These are phyloP conservation scores for Dionaea muscipula DNA, from an alignment of 179 eudicot species.

Conservation along the genomic window DNA sequence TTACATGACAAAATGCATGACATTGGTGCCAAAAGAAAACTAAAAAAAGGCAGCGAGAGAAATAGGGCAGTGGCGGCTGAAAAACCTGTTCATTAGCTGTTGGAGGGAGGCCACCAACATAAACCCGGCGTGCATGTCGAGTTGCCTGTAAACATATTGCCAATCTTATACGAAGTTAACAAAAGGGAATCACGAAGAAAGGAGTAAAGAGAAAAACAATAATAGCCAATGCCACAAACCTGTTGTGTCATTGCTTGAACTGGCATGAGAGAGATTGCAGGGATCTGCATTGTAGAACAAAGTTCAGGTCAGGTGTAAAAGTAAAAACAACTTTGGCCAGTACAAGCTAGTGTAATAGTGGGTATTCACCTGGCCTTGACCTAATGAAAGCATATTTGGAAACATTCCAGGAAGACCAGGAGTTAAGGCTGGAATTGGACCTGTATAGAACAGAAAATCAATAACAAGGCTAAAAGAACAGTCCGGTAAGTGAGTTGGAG, in stretches of 20 bases:
- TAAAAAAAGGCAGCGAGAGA: too few relatives aligned
- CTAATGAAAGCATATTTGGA: conserved; percentile 42
- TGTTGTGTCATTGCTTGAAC: conserved; percentile 99
- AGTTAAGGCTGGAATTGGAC: conserved; percentile 21
- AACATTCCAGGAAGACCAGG: conserved; percentile 32
- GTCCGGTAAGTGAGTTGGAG: neutral
- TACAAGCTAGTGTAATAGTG: neutral
- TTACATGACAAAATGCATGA: too few relatives aligned
- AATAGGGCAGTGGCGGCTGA: too few relatives aligned
- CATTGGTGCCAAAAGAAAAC: too few relatives aligned
- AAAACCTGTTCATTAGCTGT: conserved; percentile 94
- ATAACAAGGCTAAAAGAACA: neutral
- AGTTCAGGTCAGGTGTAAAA: neutral
- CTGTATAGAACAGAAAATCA: conserved; percentile 13
- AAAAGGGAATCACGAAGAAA: neutral
- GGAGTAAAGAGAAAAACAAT: neutral
- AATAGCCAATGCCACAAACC: conserved; percentile 24
- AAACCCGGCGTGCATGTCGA: conserved; percentile 91
- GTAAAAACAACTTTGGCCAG: conserved; percentile 2
- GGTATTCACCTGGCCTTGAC: conserved; percentile 43
- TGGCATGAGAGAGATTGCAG: conserved; percentile 87
- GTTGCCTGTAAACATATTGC: conserved; percentile 57
- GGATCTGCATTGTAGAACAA: conserved; percentile 33
- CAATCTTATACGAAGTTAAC: neutral
- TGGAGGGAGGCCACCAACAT: conserved; percentile 89